Evolutionary conservation across 495 filamentous ascomycete species (phyloP), one percentile per base, ranked within the genome.

Genomic region (Staphylotrichum longicolle): DNA sequence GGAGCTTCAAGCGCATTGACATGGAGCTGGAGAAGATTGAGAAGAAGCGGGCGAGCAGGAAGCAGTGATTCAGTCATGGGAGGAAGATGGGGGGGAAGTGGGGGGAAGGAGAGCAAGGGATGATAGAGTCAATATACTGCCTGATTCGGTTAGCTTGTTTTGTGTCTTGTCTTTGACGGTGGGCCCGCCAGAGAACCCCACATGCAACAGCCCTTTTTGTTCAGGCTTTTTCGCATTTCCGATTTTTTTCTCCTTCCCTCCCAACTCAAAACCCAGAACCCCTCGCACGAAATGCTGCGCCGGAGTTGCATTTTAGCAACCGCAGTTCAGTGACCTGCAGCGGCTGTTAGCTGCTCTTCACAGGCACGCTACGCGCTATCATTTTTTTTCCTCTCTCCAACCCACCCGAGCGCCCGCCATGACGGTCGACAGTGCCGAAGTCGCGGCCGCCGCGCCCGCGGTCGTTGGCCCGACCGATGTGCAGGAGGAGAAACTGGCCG

Each of bases 1-100:
- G 77, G 76, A 70, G 72, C 8, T 85, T 79, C 63, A 78, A 78
- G 69, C 80, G 77, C 69, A 85, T 86, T 50, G 83, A 85, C 60
- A 67, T 63, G 62, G 64, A 60, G 54, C 51, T 79, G 6, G 71
- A 72, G 66, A 72, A 67, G 66, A 74, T 64, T 32, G 64, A 69
- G 64, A 70, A 72, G 65, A 67, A 64, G 59, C 50, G 66, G 42
- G 63, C 60, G 8, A 56, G 57, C 33, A 59, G 60, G 30, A 41
- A 62, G 48, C 27, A 55, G 9, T 56, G 58, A 53, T 34, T 12
- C 2, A 7, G 10, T 20, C 2, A 4, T 45, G 32, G 4, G 12
- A 14, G 47, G 50, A 37, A 30, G 7, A 60, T 27, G 32, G 9
- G 12, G 10, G 5, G 37, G 12, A 32, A n/a, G 37, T 10, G 37